Evolutionary conservation across 495 filamentous ascomycete species (phyloP).

Genomic region (Haplographium delicatum): DNA sequence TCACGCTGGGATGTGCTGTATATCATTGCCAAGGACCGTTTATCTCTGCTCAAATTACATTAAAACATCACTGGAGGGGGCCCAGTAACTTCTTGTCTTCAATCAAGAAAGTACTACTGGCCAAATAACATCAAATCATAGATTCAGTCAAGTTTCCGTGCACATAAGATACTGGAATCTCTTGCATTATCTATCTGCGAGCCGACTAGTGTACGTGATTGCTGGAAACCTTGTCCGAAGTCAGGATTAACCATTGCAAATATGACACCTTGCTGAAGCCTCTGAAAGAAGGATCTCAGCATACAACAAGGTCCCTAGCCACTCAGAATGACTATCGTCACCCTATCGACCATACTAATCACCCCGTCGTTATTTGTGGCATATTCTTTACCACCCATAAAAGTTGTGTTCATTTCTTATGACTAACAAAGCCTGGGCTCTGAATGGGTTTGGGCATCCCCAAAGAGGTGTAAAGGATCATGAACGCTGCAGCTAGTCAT

Average conservation of each 20-base stretch:
- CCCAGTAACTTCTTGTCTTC: too few species aligned
- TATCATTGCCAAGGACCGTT: too few species aligned
- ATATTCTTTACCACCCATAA: conserved; percentile 9
- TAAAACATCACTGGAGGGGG: too few species aligned
- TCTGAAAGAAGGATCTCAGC: conserved; percentile 2
- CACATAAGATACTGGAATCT: conserved; percentile 13
- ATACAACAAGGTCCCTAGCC: conserved; percentile 3
- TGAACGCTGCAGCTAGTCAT: conserved; percentile 18
- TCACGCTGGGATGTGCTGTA: too few species aligned
- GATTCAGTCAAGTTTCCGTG: background rate
- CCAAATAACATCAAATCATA: too few species aligned
- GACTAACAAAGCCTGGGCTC: conserved; percentile 11
- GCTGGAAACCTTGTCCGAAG: conserved; percentile 16
- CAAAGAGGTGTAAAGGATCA: conserved; percentile 5
- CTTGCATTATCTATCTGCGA: conserved; percentile 25
- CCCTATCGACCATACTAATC: conserved; percentile 7
- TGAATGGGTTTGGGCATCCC: conserved; percentile 9
- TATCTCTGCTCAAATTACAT: too few species aligned
- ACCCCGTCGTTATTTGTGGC: conserved; percentile 9
- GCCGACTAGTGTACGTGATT: conserved; percentile 20
- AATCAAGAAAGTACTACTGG: too few species aligned
- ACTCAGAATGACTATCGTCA: conserved; percentile 12
- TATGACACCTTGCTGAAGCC: background rate
- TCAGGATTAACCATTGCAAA: conserved; percentile 10
- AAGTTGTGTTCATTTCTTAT: conserved; percentile 18